These are phyloP conservation scores for Pyronema omphalodes DNA, from an alignment of 495 filamentous ascomycete genomes.

Conservation along the genomic window DNA sequence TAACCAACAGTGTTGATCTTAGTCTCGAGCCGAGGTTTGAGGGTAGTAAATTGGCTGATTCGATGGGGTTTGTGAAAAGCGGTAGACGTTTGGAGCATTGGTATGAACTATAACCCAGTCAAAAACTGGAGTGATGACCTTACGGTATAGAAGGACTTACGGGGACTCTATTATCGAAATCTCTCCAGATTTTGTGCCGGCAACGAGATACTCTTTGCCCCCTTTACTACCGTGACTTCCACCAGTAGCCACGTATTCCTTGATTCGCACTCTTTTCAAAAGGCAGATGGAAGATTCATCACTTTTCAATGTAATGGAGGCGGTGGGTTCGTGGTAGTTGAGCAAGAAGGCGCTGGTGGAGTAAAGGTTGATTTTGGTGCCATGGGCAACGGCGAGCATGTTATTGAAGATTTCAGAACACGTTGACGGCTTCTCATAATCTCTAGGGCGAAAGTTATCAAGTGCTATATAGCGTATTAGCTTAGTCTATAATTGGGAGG, in stretches of 20 bases:
- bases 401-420: slow-evolving; percentile 17
- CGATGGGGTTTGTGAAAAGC: slow-evolving; percentile 9
- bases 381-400: slow-evolving; percentile 18
- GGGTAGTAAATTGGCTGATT: slow-evolving; percentile 13
- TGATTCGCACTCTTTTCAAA: slow-evolving; percentile 15
- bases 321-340: slow-evolving; percentile 12
- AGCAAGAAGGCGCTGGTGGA: slow-evolving; percentile 15
- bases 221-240: slow-evolving; percentile 10
- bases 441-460: not conserved
- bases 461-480: not conserved
- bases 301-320: not conserved
- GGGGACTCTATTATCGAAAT: slow-evolving; percentile 14
- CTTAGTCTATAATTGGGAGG: not conserved
- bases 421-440: slow-evolving; percentile 4
- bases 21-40: slow-evolving; percentile 15
- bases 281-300: slow-evolving; percentile 8
- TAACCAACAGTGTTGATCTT: slow-evolving; percentile 16
- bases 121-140: not conserved
- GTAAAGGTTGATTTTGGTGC: slow-evolving; percentile 10
- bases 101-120: slow-evolving; percentile 4
- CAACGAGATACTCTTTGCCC: slow-evolving; percentile 20
- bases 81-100: slow-evolving; percentile 11
- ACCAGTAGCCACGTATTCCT: slow-evolving; percentile 12
- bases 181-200: slow-evolving; percentile 12
- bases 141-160: not conserved